Conservation (phyloP, 768 basidiomycete species). For the Hygrocybe punicea region DNA sequence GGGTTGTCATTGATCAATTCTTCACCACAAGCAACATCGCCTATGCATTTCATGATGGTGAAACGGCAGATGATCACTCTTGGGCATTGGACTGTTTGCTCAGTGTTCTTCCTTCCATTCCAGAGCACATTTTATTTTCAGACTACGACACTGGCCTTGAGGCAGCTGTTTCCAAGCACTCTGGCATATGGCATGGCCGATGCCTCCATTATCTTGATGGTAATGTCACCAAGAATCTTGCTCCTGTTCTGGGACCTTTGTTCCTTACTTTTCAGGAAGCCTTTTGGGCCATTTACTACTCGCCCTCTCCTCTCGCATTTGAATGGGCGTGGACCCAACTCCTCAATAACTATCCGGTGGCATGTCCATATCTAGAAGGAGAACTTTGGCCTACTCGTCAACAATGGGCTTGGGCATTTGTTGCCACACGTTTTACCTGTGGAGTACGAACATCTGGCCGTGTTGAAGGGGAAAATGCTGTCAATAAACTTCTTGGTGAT, state of each 20-base stretch:
- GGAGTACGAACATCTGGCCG: constrained; percentile 35
- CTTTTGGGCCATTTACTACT: constrained; percentile 31
- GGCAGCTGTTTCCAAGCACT: no score
- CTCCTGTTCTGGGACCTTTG: no score
- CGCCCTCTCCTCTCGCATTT: constrained; percentile 32
- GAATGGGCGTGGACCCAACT: constrained; percentile 22
- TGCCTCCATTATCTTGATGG: no score
- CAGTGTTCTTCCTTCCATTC: no score
- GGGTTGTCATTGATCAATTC: constrained; percentile 29
- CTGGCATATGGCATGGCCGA: no score
- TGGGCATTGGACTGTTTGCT: constrained; percentile 27
- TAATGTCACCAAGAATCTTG: no score
- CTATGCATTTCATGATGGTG: not conserved
- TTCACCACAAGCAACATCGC: constrained; percentile 25
- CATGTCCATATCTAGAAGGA: constrained; percentile 24
- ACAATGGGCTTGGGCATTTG: constrained; percentile 20
- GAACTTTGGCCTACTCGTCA: constrained; percentile 29
- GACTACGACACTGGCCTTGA: no score
- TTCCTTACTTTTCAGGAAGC: constrained; percentile 14
- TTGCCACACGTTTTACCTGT: constrained; percentile 24
- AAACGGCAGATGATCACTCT: not conserved
- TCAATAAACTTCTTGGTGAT: constrained; percentile 24
- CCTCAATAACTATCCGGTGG: constrained; percentile 9
- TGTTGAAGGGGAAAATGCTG: constrained; percentile 28
- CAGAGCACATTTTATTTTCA: no score